These are phyloP conservation scores for Paecilomyces niveus DNA, from an alignment of 2,329 filamentous ascomycete genomes.

Conservation along the genomic window DNA sequence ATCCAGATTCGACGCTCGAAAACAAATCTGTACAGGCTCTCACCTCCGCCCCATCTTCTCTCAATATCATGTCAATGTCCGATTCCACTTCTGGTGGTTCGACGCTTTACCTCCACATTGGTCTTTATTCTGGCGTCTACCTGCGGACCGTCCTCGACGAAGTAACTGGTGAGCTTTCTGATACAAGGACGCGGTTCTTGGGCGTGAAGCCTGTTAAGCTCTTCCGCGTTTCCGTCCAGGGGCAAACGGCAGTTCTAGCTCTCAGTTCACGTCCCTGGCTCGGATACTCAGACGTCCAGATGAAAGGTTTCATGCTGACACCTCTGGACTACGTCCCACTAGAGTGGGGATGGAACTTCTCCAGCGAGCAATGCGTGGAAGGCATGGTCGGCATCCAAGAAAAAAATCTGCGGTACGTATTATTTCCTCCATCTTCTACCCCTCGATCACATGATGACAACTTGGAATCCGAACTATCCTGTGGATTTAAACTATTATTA, in stretches of 20 bases:
- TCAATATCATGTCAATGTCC: constrained; percentile 91
- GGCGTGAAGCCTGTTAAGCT: constrained; percentile 85
- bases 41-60: constrained; percentile 78
- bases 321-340: constrained; percentile 82
- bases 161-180: constrained; percentile 87
- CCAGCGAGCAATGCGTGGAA: constrained; percentile 86
- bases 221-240: constrained; percentile 83
- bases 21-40: constrained; percentile 92
- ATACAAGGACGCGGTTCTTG: constrained; percentile 89
- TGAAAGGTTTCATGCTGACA: constrained; percentile 83
- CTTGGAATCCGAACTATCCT: constrained; percentile 29
- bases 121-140: constrained; percentile 91
- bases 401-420: constrained; percentile 71
- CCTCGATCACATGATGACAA: constrained; percentile 40
- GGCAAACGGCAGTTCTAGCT: constrained; percentile 76
- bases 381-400: constrained; percentile 92
- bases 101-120: constrained; percentile 91
- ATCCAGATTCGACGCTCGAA: constrained; percentile 83
- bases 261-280: constrained; percentile 94
- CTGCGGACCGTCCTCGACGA: constrained; percentile 92
- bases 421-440: constrained; percentile 9
- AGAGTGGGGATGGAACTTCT: constrained; percentile 95
- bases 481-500: constrained; percentile 43
- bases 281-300: constrained; percentile 82
- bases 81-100: constrained; percentile 85